phyloP scores from a whole-genome alignment of 169 alveolate species.

The Plasmodium yoelii region DNA sequence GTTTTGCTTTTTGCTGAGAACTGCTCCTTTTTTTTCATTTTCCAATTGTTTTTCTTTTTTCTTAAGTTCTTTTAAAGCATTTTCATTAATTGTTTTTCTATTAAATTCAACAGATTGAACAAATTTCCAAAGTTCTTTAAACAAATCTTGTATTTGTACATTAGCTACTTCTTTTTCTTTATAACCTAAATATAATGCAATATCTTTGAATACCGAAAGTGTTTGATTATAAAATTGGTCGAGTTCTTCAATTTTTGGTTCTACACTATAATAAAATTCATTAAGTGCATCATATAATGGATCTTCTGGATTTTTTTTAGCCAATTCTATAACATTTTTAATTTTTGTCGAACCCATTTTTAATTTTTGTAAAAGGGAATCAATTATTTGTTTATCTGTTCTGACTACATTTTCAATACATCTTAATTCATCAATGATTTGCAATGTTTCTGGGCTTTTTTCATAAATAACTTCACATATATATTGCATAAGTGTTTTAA shows the following conservation, averaged over 20 bases:
- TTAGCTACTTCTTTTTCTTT: constrained; percentile 89
- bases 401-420: constrained; percentile 80
- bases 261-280: constrained; percentile 67
- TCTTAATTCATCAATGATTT: constrained; percentile 79
- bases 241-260: constrained; percentile 76
- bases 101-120: constrained; percentile 86
- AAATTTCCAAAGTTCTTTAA: constrained; percentile 88
- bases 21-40: constrained; percentile 79
- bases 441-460: constrained; percentile 78
- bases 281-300: constrained; percentile 80
- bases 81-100: constrained; percentile 86
- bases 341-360: constrained; percentile 80
- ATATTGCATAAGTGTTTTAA: constrained; percentile 90
- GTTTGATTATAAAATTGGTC: constrained; percentile 77
- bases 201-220: constrained; percentile 83
- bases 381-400: constrained; percentile 81
- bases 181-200: constrained; percentile 87
- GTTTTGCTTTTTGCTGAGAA: constrained; percentile 39
- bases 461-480: constrained; percentile 81
- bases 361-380: constrained; percentile 78
- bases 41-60: constrained; percentile 82
- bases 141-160: constrained; percentile 88
- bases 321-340: constrained; percentile 78
- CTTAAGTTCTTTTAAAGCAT: constrained; percentile 78
- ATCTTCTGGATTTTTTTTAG: constrained; percentile 79